Evolutionary conservation across 345 rosid genomes (phyloP).

Genomic region (Alliaria petiolata): DNA sequence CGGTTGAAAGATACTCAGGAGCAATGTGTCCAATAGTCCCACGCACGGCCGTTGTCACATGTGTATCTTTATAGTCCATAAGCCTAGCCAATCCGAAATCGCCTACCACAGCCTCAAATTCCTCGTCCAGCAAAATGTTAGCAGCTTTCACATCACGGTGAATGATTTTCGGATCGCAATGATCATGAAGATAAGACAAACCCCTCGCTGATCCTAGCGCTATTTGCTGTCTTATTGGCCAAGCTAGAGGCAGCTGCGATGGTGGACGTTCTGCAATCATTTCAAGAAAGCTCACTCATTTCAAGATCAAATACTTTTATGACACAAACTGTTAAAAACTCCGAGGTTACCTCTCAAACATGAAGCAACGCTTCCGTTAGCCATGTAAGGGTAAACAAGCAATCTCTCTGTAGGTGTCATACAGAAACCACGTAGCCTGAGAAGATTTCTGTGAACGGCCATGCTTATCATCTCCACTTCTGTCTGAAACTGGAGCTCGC

Average conservation of each 20-base stretch:
- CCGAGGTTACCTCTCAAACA: slow-evolving; percentile 68
- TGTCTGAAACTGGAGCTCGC: slow-evolving; percentile 94
- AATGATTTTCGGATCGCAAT: slow-evolving; percentile 93
- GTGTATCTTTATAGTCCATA: slow-evolving; percentile 96
- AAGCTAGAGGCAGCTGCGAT: slow-evolving; percentile 76
- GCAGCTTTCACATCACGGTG: slow-evolving; percentile 99
- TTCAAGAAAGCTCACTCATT: neutral
- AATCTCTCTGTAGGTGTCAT: slow-evolving; percentile 94
- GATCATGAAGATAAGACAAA: slow-evolving; percentile 91
- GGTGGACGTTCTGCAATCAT: slow-evolving; percentile 63
- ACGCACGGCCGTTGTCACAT: slow-evolving; percentile 92
- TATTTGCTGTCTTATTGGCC: slow-evolving; percentile 75
- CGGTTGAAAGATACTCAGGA: slow-evolving; percentile 90
- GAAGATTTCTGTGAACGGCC: slow-evolving; percentile 95
- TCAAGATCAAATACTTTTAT: too few species aligned
- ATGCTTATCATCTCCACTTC: slow-evolving; percentile 98
- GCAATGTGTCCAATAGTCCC: slow-evolving; percentile 97
- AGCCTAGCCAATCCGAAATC: slow-evolving; percentile 92
- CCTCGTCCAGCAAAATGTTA: slow-evolving; percentile 84
- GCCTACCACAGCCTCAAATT: slow-evolving; percentile 92
- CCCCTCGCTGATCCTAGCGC: slow-evolving; percentile 96
- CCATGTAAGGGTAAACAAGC: slow-evolving; percentile 96
- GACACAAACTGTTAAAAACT: neutral
- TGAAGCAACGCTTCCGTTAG: slow-evolving; percentile 96
- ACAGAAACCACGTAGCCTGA: slow-evolving; percentile 83